Base-by-base conservation (phyloP, 164 flowering plant species). In the Chimonanthus salicifolius region DNA sequence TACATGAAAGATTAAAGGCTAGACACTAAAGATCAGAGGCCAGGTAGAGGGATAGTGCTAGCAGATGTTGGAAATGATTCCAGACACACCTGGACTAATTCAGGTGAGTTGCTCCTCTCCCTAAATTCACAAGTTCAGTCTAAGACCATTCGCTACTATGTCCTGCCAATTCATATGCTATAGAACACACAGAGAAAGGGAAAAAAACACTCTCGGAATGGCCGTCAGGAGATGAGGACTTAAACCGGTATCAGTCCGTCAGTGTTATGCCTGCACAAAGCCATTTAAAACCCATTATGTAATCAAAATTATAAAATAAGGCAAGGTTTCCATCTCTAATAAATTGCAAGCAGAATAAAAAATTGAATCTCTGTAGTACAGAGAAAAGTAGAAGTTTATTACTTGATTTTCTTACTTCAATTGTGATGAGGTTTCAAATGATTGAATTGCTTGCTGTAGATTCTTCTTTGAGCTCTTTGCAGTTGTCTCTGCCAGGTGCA, bases 401-500 rank as follows among this genome's bases (percentile, higher is more conserved):
- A 44, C n/a, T 45, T 45, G 60, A 54, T 54, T 45, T 67, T n/a
- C 78, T 72, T 77, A 86, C 91, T 82, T 76, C 9, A 58, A 49
- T 60, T 73, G 82, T 85, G 88, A 86, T 20, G 86, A 73, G 7
- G 92, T 90, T 76, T 91, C 93, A 69, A 91, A 89, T 47, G 92
- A 89, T 3, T 92, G 90, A 70, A 91, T 84, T 54, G 96, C 96
- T 82, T 84, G 96, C 11, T 88, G 85, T 20, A 88, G 86, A 73
- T 89, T 89, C 66, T 85, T 84, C 76, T 81, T 82, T 21, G 93
- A 84, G 69, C 74, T 79, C n/a, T 78, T 82, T 47, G 89, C 87
- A 54, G 88, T 82, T 69, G 67, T 87, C 58, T 76, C 74, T 10
- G 90, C 92, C 65, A 91, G 64, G 66, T 76, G 64, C 21, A 21